Evolutionary conservation across 2,329 filamentous ascomycete species (phyloP), one percentile per base, ranked within the genome.

Genomic region (Penicillium paneum): DNA sequence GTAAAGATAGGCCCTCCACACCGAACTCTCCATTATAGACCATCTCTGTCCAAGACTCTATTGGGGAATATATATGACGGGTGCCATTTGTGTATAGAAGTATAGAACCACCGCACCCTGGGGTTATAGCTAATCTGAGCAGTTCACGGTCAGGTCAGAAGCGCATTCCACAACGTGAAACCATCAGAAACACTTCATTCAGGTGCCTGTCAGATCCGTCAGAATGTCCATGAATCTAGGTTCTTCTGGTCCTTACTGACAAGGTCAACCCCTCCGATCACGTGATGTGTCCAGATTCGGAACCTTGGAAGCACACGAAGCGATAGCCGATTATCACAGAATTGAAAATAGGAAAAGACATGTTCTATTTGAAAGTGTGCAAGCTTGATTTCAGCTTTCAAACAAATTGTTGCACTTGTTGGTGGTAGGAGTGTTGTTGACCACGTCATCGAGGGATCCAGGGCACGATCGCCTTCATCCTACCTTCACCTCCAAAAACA

Each of bases 401-500:
- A 44, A 28, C 5, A 6, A n/a, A 12, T 24, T 11, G 8, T 19
- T 13, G 11, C n/a, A 6, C 19, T 29, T 32, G 19, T 44, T 32
- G 12, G 29, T 29, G 8, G n/a, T 42, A 10, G 41, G 29, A 36
- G 24, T 43, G 26, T 15, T 40, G 24, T 51, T 38, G 44, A 55
- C 45, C 19, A 49, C 58, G 58, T 60, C 55, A 58, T 60, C 52
- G 52, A 60, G 58, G 58, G 56, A 56, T 45, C 46, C 28, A 56
- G 46, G 45, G 52, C 42, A 50, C 38, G 26, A 28, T 49, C 36
- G 6, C 6, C 36, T 49, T 39, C 26, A 41, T 40, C 55, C 61
- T 48, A 32, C 39, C 36, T 54, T 31, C n/a, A 42, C 54, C 49
- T 40, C 47, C 49, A 34, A 56, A 41, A 34, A 24, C 38, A 29